Conservation (phyloP, 805 yeast genomes). For the Candida dendrica region DNA sequence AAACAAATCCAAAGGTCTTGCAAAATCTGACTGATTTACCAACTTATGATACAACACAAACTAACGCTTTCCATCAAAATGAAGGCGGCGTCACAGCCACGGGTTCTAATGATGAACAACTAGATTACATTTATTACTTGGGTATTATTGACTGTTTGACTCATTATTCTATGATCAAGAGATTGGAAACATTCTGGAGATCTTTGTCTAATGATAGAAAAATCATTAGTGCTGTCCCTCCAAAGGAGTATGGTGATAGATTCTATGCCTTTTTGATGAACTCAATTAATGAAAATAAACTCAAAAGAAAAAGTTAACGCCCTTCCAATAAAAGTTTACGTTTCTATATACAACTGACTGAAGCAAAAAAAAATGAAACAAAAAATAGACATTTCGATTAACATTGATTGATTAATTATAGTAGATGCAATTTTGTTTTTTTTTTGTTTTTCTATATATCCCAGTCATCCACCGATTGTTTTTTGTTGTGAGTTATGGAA, state of each 20-base stretch:
- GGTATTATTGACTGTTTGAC: constrained; percentile 95
- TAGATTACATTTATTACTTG: constrained; percentile 70
- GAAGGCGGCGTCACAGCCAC: constrained; percentile 84
- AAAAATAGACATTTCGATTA: too few relatives aligned
- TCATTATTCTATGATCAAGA: constrained; percentile 63
- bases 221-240: constrained; percentile 84
- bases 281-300: constrained; percentile 24
- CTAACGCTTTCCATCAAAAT: constrained; percentile 60
- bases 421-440: too few relatives aligned
- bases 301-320: constrained; percentile 1
- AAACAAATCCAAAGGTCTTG: constrained; percentile 39
- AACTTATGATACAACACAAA: constrained; percentile 34
- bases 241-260: constrained; percentile 83
- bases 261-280: constrained; percentile 62
- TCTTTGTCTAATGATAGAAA: constrained; percentile 60
- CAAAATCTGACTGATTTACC: constrained; percentile 36
- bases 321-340: neutral
- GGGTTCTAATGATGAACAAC: constrained; percentile 46
- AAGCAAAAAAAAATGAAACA: too few relatives aligned
- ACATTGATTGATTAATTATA: too few relatives aligned
- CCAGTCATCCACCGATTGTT: constrained; percentile 37
- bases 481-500: constrained; percentile 31
- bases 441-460: constrained; percentile 15
- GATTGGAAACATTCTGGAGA: constrained; percentile 81
- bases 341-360: neutral